Conservation (phyloP, 1,139 yeast genomes). For the Debaryomyces coudertii region DNA sequence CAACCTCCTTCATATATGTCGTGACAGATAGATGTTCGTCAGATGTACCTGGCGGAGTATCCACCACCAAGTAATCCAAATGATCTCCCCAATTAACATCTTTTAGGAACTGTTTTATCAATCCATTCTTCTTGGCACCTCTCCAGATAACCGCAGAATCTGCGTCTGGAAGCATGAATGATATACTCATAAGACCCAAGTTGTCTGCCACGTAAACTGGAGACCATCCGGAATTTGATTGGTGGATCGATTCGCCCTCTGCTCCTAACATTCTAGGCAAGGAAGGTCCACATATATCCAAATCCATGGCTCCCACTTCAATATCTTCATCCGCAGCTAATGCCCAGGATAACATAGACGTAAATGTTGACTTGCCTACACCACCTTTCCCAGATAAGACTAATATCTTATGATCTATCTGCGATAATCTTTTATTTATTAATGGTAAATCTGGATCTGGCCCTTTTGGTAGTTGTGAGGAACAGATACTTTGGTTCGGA, state of each 20-base stretch:
- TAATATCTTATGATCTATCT: conserved; percentile 78
- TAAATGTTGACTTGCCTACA: conserved; percentile 95
- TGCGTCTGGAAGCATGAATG: conserved; percentile 90
- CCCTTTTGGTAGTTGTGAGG: conserved; percentile 80
- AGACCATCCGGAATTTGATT: conserved; percentile 92
- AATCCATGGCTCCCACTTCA: conserved; percentile 95
- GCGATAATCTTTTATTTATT: conserved; percentile 68
- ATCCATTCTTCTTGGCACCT: conserved; percentile 91
- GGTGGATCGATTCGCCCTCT: conserved; percentile 81
- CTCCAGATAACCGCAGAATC: conserved; percentile 98
- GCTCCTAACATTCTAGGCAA: conserved; percentile 95
- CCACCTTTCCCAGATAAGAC: conserved; percentile 98
- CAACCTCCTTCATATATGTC: conserved; percentile 83
- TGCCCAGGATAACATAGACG: conserved; percentile 96
- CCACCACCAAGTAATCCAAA: conserved; percentile 85
- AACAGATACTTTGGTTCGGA: conserved; percentile 89
- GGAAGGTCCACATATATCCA: conserved; percentile 98
- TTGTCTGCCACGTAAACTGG: conserved; percentile 97
- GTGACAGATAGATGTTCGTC: conserved; percentile 95
- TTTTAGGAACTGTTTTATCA: conserved; percentile 89
- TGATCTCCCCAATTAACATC: conserved; percentile 94
- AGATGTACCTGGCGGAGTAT: conserved; percentile 98
- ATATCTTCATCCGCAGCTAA: conserved; percentile 83
- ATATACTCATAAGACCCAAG: conserved; percentile 93
- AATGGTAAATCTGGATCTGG: conserved; percentile 92